A percentile compares a stretch with the other conserved stretches of the same genome.
These are phyloP conservation scores for Acanthamoeba lenticulata DNA, from an alignment of 208 protist species.

Conservation along the genomic window DNA sequence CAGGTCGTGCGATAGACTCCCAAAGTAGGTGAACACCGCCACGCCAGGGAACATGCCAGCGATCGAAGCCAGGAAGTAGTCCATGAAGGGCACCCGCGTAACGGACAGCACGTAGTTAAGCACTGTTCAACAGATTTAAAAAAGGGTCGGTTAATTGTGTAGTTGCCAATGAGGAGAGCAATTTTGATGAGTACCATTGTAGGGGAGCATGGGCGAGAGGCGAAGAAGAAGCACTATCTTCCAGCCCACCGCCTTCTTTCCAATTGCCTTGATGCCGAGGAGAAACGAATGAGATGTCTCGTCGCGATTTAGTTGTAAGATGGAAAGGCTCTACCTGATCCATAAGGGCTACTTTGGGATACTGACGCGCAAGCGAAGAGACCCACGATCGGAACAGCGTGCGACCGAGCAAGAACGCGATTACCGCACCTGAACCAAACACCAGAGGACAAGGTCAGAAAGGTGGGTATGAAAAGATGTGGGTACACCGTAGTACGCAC, in stretches of 20 bases:
- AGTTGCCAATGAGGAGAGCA: too few species aligned
- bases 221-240: slow-evolving; percentile 51
- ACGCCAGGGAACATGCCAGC: slow-evolving; percentile 38
- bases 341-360: slow-evolving; percentile 40
- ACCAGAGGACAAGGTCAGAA: not conserved
- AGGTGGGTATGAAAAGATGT: not conserved
- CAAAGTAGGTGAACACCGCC: slow-evolving; percentile 18
- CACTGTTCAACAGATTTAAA: not conserved
- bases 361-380: not conserved
- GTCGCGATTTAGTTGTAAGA: not conserved
- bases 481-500: not conserved
- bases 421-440: slow-evolving; percentile 14
- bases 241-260: slow-evolving; percentile 51
- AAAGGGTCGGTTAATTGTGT: not conserved
- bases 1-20: slow-evolving; percentile 28
- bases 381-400: slow-evolving; percentile 50
- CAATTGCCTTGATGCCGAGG: not conserved
- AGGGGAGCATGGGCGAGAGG: slow-evolving; percentile 41
- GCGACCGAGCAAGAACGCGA: slow-evolving; percentile 27
- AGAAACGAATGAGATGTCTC: not conserved
- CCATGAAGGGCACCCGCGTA: slow-evolving; percentile 22
- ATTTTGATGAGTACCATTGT: slow-evolving; percentile 15
- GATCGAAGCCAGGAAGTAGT: slow-evolving; percentile 21
- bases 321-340: not conserved
- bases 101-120: slow-evolving; percentile 52